Base-by-base conservation (phyloP, 2,329 filamentous ascomycete species). In the Sarocladiaceae sp. region DNA sequence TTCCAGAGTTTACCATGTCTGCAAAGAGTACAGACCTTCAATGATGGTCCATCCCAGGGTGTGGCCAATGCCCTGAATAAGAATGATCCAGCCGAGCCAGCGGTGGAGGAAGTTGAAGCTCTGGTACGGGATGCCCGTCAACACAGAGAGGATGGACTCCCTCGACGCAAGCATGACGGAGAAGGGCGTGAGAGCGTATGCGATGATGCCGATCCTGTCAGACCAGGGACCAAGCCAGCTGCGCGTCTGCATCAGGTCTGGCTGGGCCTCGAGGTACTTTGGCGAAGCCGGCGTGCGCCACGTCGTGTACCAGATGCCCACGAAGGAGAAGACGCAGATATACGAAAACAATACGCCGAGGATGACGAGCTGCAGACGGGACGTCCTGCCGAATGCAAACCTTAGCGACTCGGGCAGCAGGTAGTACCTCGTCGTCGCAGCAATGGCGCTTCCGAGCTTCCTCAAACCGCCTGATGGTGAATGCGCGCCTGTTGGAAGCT, bases 91-190 rank as follows among this genome's bases (percentile, higher is more conserved):
- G 6, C 85, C 85, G 0, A 82, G 66, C 85, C 84, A 89, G 23
- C 83, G 79, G 58, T 88, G 84, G 16, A 89, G 65, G 56, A 89
- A 88, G 60, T 85, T 82, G 70, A 89, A 88, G 54, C 76, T 78
- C 51, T 88, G 84, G 54, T 88, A 87, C 0, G 85, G 83, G 1
- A 88, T 69, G 1, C 85, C 85, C 0, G 84, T 89, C 40, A 87
- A 60, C 13, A 84, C 58, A 1, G 80, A 84, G 4, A 89, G 71
- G 2, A 88, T 65, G 1, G 80, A 85, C 57, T 89, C 84, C 31
- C 85, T 73, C 45, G 70, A 80, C 13, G 76, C 72, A 10, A 89
- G 70, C 37, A 85, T 62, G 24, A 89, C 64, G 1, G 81, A 81
- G 1, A 89, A 67, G 0, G 85, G 85, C 0, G 83, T 88, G 9